phyloP scores from a whole-genome alignment of 164 flowering plant genomes.

The Stephania japonica region DNA sequence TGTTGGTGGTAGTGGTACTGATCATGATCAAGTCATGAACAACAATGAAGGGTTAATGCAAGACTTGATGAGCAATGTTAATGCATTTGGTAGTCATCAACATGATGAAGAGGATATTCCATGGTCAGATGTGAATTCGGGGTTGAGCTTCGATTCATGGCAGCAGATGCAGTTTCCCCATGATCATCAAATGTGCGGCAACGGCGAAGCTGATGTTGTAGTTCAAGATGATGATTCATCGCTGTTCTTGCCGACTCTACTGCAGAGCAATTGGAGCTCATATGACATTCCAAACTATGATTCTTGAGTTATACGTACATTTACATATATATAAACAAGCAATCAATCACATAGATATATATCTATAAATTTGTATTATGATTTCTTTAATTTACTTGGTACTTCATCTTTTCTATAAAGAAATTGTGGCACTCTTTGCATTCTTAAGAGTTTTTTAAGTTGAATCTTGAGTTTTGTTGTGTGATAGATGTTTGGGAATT shows the following conservation, averaged over 20 bases:
- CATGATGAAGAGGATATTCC: neutral
- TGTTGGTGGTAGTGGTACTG: neutral
- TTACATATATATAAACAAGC: too few species aligned
- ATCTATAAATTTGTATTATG: too few species aligned
- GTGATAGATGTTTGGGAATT: neutral
- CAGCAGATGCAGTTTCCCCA: conserved; percentile 2
- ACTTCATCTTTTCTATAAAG: too few species aligned
- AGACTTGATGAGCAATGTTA: neutral
- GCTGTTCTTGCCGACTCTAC: neutral
- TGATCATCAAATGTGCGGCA: neutral
- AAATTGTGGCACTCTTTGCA: too few species aligned
- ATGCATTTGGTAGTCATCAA: conserved; percentile 1
- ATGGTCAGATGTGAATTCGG: conserved; percentile 4
- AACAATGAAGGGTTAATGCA: conserved; percentile 2
- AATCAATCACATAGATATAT: too few species aligned
- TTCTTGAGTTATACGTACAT: neutral
- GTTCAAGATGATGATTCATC: conserved; percentile 5
- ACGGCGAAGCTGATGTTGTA: neutral
- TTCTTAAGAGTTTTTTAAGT: too few species aligned
- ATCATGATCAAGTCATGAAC: neutral
- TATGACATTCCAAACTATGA: conserved; percentile 12
- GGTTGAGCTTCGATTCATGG: neutral
- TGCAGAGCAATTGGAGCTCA: conserved; percentile 3
- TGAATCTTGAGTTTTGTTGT: too few species aligned
- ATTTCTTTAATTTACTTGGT: too few species aligned